phyloP scores from a whole-genome alignment of 441 rosid species.

The Iberis amara region DNA sequence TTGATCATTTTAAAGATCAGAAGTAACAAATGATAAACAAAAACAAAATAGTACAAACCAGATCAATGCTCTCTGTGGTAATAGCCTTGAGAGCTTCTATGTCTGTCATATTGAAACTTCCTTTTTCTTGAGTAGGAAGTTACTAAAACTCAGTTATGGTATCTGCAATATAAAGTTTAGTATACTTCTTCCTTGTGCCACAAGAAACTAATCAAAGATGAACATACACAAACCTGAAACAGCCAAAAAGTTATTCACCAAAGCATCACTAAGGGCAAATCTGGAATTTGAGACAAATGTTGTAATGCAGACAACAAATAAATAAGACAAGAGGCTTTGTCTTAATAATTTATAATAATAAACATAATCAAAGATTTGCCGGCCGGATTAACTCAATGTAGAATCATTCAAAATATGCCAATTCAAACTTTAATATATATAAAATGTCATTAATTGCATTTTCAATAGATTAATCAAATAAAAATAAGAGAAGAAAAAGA shows the following conservation, averaged over 20 bases:
- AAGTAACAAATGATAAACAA: too few species aligned
- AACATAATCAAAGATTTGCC: slow-evolving; percentile 26
- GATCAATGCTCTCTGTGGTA: slow-evolving; percentile 30
- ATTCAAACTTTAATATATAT: too few species aligned
- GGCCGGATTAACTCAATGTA: slow-evolving; percentile 23
- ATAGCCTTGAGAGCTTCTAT: slow-evolving; percentile 29
- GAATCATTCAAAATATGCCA: slow-evolving; percentile 21
- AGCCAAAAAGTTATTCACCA: too few species aligned
- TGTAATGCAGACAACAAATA: slow-evolving; percentile 18
- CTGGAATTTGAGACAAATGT: slow-evolving; percentile 11
- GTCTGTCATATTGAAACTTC: slow-evolving; percentile 24
- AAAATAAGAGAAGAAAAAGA: too few species aligned
- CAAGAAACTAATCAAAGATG: slow-evolving; percentile 5
- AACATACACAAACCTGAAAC: slow-evolving; percentile 22
- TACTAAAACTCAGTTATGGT: slow-evolving; percentile 3
- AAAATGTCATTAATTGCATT: not conserved
- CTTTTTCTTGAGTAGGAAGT: slow-evolving; percentile 29
- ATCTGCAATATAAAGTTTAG: slow-evolving; percentile 17
- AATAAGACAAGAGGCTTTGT: slow-evolving; percentile 24
- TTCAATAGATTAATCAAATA: not conserved
- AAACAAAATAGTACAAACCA: too few species aligned
- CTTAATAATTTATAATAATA: slow-evolving; percentile 16
- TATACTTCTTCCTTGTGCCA: slow-evolving; percentile 5
- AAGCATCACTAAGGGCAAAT: slow-evolving; percentile 18
- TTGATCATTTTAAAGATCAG: too few species aligned